Conservation (phyloP, 306 rosid species). For the Cicer cuneatum region DNA sequence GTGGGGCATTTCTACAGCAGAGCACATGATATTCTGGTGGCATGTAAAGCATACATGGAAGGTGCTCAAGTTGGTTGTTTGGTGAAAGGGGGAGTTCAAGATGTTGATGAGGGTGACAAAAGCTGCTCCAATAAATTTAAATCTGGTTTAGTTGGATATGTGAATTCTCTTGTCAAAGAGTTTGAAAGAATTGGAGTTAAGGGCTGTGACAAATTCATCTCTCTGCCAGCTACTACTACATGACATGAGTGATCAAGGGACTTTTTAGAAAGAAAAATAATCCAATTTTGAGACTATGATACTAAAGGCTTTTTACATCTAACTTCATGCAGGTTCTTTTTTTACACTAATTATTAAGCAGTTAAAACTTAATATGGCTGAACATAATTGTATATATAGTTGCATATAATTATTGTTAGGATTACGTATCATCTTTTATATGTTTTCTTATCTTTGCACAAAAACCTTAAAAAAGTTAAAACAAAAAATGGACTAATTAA, state of each 20-base stretch:
- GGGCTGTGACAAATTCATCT: constrained; percentile 60
- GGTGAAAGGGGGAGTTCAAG: constrained; percentile 83
- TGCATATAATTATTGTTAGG: too few species aligned
- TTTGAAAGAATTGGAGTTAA: constrained; percentile 62
- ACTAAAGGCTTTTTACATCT: too few species aligned
- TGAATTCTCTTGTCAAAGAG: constrained; percentile 55
- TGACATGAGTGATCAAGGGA: neutral
- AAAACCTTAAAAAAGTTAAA: too few species aligned
- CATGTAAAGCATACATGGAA: constrained; percentile 80
- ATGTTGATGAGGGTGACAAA: constrained; percentile 63
- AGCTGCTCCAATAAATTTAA: constrained; percentile 72
- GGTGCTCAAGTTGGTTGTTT: constrained; percentile 89
- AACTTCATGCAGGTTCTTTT: too few species aligned
- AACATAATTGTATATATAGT: too few species aligned
- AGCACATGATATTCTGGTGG: constrained; percentile 73
- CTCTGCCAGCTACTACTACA: constrained; percentile 29
- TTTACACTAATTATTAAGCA: too few species aligned
- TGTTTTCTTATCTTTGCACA: too few species aligned
- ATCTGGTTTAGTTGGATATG: constrained; percentile 46
- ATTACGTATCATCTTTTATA: too few species aligned
- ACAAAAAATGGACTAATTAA: too few species aligned
- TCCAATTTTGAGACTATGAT: neutral
- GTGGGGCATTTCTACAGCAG: constrained; percentile 72
- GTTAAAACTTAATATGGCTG: too few species aligned
- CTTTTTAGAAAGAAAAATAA: too few species aligned